Percentiles rank a stretch among this genome's conserved stretches.
These are phyloP conservation scores for Aspergillus ruber DNA, from an alignment of 2,329 filamentous ascomycete genomes.

Conservation along the genomic window DNA sequence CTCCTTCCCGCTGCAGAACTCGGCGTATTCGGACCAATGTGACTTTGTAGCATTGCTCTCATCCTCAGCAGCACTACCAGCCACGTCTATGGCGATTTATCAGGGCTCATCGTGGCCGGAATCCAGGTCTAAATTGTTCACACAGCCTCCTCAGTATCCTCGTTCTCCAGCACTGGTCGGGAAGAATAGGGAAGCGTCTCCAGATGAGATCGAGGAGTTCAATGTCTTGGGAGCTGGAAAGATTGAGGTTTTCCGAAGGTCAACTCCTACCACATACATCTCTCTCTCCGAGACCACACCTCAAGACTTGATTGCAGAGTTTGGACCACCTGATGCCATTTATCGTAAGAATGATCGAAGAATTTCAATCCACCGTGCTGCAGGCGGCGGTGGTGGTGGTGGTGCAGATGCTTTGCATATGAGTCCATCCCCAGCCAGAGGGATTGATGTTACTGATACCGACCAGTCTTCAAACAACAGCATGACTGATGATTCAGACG, in stretches of 20 bases:
- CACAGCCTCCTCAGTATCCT: slow-evolving; percentile 64
- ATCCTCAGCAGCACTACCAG: slow-evolving; percentile 67
- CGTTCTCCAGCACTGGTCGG: slow-evolving; percentile 63
- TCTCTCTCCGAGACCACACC: slow-evolving; percentile 78
- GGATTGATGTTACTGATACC: slow-evolving; percentile 53
- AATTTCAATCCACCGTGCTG: slow-evolving; percentile 67
- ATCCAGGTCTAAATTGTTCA: slow-evolving; percentile 69
- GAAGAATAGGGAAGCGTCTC: slow-evolving; percentile 70
- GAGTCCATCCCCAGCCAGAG: slow-evolving; percentile 29
- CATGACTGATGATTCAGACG: slow-evolving; percentile 61
- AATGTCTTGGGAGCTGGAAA: slow-evolving; percentile 70
- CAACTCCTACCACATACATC: slow-evolving; percentile 62
- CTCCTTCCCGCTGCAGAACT: slow-evolving; percentile 70
- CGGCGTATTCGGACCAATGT: slow-evolving; percentile 64
- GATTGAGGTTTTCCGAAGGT: slow-evolving; percentile 70
- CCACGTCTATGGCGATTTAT: slow-evolving; percentile 85
- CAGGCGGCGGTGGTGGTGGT: slow-evolving; percentile 19
- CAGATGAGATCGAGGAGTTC: slow-evolving; percentile 80
- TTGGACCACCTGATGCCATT: slow-evolving; percentile 89
- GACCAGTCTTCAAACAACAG: slow-evolving; percentile 70
- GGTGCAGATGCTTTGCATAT: slow-evolving; percentile 28
- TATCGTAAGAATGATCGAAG: slow-evolving; percentile 86
- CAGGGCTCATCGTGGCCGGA: slow-evolving; percentile 86
- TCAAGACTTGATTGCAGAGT: slow-evolving; percentile 82
- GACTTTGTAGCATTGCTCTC: slow-evolving; percentile 85